phyloP scores from a whole-genome alignment of 192 early-diverging fungal genomes.

The Podila horticola region DNA sequence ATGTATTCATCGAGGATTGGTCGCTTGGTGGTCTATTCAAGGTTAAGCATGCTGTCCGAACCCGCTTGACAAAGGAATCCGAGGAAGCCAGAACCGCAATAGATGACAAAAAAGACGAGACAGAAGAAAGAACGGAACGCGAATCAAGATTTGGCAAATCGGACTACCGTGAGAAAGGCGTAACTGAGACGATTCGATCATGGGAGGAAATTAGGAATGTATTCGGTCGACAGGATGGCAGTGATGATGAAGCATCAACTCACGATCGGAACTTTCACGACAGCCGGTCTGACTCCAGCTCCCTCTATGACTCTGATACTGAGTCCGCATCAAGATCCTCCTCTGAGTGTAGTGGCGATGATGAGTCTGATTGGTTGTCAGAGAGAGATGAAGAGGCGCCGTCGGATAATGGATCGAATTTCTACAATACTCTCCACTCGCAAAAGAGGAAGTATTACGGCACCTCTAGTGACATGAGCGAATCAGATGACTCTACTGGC shows the following conservation, averaged over 20 bases:
- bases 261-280: no score
- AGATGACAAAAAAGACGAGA: slow-evolving; percentile 8
- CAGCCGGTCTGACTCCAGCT: neutral
- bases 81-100: slow-evolving; percentile 14
- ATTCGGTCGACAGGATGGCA: no score
- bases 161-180: no score
- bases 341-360: neutral
- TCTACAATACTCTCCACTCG: slow-evolving; percentile 2
- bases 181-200: no score
- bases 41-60: neutral
- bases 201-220: no score
- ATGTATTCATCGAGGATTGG: slow-evolving; percentile 7
- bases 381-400: slow-evolving; percentile 1
- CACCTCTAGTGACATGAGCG: neutral
- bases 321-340: neutral
- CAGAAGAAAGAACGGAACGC: neutral
- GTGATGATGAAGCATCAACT: no score
- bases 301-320: neutral
- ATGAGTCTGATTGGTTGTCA: neutral
- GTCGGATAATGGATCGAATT: neutral
- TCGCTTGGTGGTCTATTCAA: neutral
- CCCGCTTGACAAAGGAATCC: slow-evolving; percentile 9
- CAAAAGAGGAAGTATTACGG: slow-evolving; percentile 2
- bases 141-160: no score
- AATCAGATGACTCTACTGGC: neutral